These are phyloP conservation scores for Papilionanthe hybrid DNA, from an alignment of 116 monocot species.

Conservation along the genomic window DNA sequence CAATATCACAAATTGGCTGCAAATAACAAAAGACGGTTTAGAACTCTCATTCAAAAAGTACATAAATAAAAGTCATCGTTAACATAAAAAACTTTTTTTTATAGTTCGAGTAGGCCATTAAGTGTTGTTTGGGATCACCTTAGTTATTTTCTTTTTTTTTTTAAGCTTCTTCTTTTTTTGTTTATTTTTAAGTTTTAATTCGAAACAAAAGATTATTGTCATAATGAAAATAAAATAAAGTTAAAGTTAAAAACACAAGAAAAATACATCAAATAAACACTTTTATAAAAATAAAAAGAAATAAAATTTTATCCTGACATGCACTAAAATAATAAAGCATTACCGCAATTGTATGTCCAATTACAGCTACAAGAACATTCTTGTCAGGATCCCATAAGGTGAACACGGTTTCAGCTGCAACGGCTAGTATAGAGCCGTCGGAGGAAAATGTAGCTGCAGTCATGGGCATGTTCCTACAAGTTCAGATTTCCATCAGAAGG, in stretches of 20 bases:
- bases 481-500: conserved; percentile 5
- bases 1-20: conserved; percentile 64
- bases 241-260: too few species aligned
- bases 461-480: conserved; percentile 72
- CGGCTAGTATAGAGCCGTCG: conserved; percentile 93
- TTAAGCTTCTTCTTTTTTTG: too few species aligned
- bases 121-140: too few species aligned
- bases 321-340: conserved; percentile 5
- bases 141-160: too few species aligned
- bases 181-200: too few species aligned
- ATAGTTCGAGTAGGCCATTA: background rate
- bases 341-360: conserved; percentile 63
- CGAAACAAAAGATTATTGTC: too few species aligned
- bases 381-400: conserved; percentile 89
- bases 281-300: too few species aligned
- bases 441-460: conserved; percentile 85
- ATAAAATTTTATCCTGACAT: too few species aligned
- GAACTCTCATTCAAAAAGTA: background rate
- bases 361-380: conserved; percentile 76
- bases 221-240: too few species aligned
- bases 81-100: background rate
- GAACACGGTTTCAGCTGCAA: conserved; percentile 70
- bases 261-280: too few species aligned
- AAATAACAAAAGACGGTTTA: conserved; percentile 6
- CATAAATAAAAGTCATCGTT: background rate